Base-by-base conservation (phyloP, 73 alveolate species). In the Blepharisma japonicum region DNA sequence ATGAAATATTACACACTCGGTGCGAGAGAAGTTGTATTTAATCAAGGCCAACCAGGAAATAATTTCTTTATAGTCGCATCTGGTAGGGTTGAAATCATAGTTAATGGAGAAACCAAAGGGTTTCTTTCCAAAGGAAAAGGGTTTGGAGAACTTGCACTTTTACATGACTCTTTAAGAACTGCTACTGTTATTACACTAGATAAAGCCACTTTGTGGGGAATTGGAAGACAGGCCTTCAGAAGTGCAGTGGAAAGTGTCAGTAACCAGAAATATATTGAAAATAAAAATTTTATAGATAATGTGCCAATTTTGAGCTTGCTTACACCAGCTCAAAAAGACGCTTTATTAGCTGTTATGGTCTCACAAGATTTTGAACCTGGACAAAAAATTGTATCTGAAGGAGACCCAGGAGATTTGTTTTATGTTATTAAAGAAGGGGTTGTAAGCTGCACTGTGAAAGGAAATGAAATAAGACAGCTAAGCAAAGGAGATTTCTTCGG, bases 91-190 rank as follows among this genome's bases (percentile, higher is more conserved):
- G 66, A 51, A 51, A 18, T 51, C 2, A 51, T 51, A 11, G 66
- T 51, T 3, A 51, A 51, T 18, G 66, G 66, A 11, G 21, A 51
- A 18, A 11, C 66, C n/a, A 18, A 14, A 11, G 21, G 66, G 27
- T 11, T 51, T 51, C 66, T 77, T 50, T 48, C 71, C 47, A 89
- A 92, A 7, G 95, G 96, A 18, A 89, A 78, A 46, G 91, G 96
- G 53, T 94, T 94, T 85, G 98, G 98, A 55, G 98, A 94, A 77
- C 83, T 94, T 23, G 98, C 98, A 53, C 88, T 94, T 23, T 86
- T 94, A 53, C 92, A 94, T 80, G 90, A 94, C 87, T 91, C 91
- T 14, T 90, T 88, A 32, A 87, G 98, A 86, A 88, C 98, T 18
- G 98, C 97, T 18, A 71, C 96, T 20, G 86, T 94, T 55, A 85